Conservation (phyloP, 1,284 basidiomycete species). For the Coniferiporia sulphurascens region DNA sequence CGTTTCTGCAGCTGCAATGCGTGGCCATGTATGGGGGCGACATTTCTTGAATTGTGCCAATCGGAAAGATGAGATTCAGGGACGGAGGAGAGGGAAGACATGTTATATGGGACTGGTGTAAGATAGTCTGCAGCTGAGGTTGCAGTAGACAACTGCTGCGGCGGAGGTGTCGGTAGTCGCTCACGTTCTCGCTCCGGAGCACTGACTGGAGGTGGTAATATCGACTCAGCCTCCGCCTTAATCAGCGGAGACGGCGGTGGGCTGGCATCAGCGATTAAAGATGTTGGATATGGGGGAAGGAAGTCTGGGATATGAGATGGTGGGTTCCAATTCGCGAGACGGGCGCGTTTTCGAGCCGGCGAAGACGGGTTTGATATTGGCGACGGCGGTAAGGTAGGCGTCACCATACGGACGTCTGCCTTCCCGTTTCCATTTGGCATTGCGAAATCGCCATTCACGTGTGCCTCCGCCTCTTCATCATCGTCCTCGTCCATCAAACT, state of each 20-base stretch:
- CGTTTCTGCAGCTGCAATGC: constrained; percentile 18
- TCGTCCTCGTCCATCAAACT: constrained; percentile 18
- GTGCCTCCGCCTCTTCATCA: constrained; percentile 23
- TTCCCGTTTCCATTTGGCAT: constrained; percentile 18
- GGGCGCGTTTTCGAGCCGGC: constrained; percentile 47
- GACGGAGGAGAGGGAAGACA: constrained; percentile 56
- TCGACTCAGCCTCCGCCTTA: constrained; percentile 20
- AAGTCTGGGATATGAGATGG: constrained; percentile 60
- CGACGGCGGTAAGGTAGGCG: constrained; percentile 34
- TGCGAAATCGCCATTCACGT: constrained; percentile 22
- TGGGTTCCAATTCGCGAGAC: constrained; percentile 51
- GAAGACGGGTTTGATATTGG: constrained; percentile 56
- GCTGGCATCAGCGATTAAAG: constrained; percentile 26
- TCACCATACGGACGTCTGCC: constrained; percentile 5
- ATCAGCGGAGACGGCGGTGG: constrained; percentile 29
- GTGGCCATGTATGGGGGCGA: neutral
- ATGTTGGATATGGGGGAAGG: constrained; percentile 59
- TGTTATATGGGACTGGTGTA: constrained; percentile 61
- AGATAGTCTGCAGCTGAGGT: constrained; percentile 56
- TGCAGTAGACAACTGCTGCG: constrained; percentile 42
- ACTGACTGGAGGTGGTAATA: constrained; percentile 22
- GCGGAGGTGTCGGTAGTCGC: constrained; percentile 21
- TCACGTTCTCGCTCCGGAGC: constrained; percentile 5
- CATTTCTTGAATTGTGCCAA: constrained; percentile 17
- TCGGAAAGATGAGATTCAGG: constrained; percentile 65